Evolutionary conservation across 2,329 filamentous ascomycete species (phyloP), one percentile per base, ranked within the genome.

Genomic region (Fusarium sp.): DNA sequence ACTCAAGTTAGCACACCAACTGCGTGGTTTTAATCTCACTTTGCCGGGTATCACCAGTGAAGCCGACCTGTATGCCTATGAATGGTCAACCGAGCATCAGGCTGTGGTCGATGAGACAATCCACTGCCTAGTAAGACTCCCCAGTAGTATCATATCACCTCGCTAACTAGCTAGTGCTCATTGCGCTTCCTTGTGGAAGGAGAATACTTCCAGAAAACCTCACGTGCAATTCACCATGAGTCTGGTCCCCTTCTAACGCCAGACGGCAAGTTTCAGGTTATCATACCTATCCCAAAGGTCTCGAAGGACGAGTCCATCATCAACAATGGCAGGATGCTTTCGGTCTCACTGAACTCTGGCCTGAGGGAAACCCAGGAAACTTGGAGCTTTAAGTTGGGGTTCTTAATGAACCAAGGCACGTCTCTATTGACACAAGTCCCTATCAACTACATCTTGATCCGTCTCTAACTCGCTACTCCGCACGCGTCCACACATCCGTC

Each of bases 381-480:
- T 18, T 62, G 59, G 59, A 24, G 24, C 13, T 35, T 14, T 14
- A 37, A 18, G 18, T 22, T 42, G 27, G 59, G 42, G n/a, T 52
- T 62, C 20, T n/a, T 62, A 8, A 37, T 62, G 59, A 52, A 62
- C 13, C 34, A 35, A 35, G 34, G 34, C 34, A 35, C 11, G 34
- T 35, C 34, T 35, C 34, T 35, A 35, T 37, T 52, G 40, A 35
- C 59, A 50, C 22, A 52, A 34, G 16, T 18, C 24, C 59, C 40
- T 24, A 27, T 62, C 31, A 31, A 62, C 42, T 62, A 62, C 42
- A 52, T 62, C n/a, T 22, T 62, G 18, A 47, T 52, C 13, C 31
- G 40, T 52, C 34, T 52, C 34, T 35, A 35, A 35, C 34, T 35
- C 34, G 34, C 34, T 14, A 35, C 13, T 35, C 13, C 34, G 6